Percentiles rank a stretch among this genome's conserved stretches.
These are phyloP conservation scores for Venturiaceae sp. DNA, from an alignment of 2,329 filamentous ascomycete species.

Conservation along the genomic window DNA sequence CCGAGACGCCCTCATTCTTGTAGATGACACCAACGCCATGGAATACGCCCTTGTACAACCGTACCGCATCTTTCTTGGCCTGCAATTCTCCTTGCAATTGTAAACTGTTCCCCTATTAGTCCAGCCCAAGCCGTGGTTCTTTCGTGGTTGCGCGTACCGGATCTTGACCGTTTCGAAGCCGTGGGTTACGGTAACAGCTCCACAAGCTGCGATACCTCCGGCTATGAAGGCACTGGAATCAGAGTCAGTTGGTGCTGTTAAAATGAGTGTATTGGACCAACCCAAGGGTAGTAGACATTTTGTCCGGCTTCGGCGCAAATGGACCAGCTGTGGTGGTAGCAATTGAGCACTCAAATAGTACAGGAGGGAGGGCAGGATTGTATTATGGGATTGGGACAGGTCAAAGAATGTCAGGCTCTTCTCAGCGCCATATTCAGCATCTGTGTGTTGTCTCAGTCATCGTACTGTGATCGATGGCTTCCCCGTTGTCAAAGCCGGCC, in stretches of 20 bases:
- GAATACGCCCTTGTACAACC: slow-evolving; percentile 82
- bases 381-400: not conserved
- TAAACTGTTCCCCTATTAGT: slow-evolving; percentile 47
- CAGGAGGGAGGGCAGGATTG: not conserved
- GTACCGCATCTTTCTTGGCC: slow-evolving; percentile 71
- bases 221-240: slow-evolving; percentile 71
- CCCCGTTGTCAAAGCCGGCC: no score
- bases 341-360: not conserved
- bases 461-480: not conserved
- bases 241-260: slow-evolving; percentile 8
- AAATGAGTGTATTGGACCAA: not conserved
- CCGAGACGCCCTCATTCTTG: slow-evolving; percentile 76
- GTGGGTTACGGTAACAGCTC: slow-evolving; percentile 94
- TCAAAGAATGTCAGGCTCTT: not conserved
- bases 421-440: not conserved
- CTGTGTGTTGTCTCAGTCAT: not conserved
- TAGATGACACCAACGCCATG: slow-evolving; percentile 88
- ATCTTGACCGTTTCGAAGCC: slow-evolving; percentile 99
- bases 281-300: slow-evolving; percentile 7
- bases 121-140: not conserved
- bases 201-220: slow-evolving; percentile 92
- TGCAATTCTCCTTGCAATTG: slow-evolving; percentile 95
- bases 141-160: slow-evolving; percentile 46
- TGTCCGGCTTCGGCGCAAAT: not conserved
- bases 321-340: not conserved